Evolutionary conservation across 345 rosid genomes (phyloP), one percentile per base, ranked within the genome.

Genomic region (Eucalyptus tenuipes): DNA sequence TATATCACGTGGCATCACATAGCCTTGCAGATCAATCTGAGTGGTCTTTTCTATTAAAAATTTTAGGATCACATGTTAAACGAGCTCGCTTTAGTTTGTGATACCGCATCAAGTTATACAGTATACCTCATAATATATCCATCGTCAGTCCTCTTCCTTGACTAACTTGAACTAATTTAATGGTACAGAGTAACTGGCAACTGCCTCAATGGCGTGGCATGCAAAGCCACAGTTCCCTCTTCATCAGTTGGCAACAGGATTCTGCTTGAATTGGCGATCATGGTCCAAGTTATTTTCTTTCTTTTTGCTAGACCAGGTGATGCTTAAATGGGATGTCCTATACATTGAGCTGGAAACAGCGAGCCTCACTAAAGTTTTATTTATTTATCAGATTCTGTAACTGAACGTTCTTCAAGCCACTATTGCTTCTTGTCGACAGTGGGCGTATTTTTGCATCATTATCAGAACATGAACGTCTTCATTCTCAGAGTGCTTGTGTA

Each of bases 301-400:
- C 75, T n/a, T 13, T 61, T 15, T 2, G 2, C 75, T 64, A 0
- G 10, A 64, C 75, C 9, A 0, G 40, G 40, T 0, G 75, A 64
- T 64, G 75, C 18, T 64, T n/a, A 64, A n/a, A 64, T n/a, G 20
- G 18, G 75, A n/a, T 33, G 75, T n/a, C 33, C 18, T n/a, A n/a
- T n/a, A 64, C 14, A 64, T n/a, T 0, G 3, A 64, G 37, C 33
- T 64, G 9, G 0, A 64, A 64, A 64, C 37, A 7, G 71, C 18
- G 37, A 64, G 37, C 37, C 75, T 29, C 75, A 0, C 37, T 20
- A 64, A 64, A 29, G 3, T 55, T 10, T 64, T 64, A n/a, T 10
- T 64, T 59, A 27, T 59, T 59, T 59, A 27, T 13, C 33, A 59
- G 31, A 59, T 14, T 64, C 6, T 14, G 10, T n/a, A n/a, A n/a